These are phyloP conservation scores for Aegilops tauschii DNA, from an alignment of 176 grass and related monocot genomes.

Conservation along the genomic window DNA sequence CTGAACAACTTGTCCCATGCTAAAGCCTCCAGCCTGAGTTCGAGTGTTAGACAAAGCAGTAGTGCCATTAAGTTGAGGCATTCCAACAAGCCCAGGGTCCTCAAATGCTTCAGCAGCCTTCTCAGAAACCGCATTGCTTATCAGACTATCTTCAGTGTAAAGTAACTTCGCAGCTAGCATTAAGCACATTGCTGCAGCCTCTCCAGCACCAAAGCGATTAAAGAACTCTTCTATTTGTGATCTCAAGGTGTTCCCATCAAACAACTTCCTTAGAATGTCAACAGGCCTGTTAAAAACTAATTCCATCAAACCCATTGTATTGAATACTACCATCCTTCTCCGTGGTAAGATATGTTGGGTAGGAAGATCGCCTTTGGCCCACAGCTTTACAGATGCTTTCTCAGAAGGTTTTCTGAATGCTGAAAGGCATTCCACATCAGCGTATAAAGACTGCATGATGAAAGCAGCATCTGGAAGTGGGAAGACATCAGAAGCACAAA, in stretches of 20 bases:
- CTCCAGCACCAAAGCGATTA: slow-evolving; percentile 84
- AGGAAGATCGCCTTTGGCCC: slow-evolving; percentile 88
- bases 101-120: slow-evolving; percentile 97
- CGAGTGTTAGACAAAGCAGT: slow-evolving; percentile 64
- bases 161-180: slow-evolving; percentile 83
- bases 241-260: slow-evolving; percentile 75
- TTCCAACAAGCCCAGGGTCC: slow-evolving; percentile 81
- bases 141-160: slow-evolving; percentile 70
- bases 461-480: slow-evolving; percentile 65
- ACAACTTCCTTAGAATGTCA: slow-evolving; percentile 90
- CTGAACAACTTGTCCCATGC: slow-evolving; percentile 98
- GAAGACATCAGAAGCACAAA: slow-evolving; percentile 82
- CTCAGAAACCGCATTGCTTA: slow-evolving; percentile 74
- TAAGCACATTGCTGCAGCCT: slow-evolving; percentile 96
- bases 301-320: slow-evolving; percentile 92
- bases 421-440: slow-evolving; percentile 68
- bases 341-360: slow-evolving; percentile 93
- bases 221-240: slow-evolving; percentile 91
- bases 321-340: slow-evolving; percentile 89
- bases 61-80: slow-evolving; percentile 72
- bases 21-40: slow-evolving; percentile 85
- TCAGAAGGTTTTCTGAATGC: slow-evolving; percentile 60
- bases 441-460: slow-evolving; percentile 77
- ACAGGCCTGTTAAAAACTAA: slow-evolving; percentile 87
- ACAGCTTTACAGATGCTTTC: slow-evolving; percentile 65